These are phyloP conservation scores for Balansia obtecta DNA, from an alignment of 2,329 filamentous ascomycete species.

Conservation along the genomic window DNA sequence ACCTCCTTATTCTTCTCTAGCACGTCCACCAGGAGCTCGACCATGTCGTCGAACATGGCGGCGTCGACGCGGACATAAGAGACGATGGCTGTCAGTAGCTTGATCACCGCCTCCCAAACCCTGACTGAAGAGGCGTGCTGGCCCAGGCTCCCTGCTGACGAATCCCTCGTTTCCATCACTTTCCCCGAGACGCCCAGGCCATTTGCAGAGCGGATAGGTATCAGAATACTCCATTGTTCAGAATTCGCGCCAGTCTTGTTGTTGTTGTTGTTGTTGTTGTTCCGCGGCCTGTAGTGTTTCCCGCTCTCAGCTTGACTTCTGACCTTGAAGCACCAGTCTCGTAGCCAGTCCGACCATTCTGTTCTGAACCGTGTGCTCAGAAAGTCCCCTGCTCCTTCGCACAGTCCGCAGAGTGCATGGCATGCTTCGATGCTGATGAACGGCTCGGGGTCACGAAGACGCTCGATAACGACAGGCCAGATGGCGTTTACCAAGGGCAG, in stretches of 20 bases:
- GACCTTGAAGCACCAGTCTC: conserved; percentile 32
- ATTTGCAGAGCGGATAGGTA: conserved; percentile 18
- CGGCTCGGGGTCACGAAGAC: conserved; percentile 52
- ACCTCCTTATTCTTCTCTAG: conserved; percentile 35
- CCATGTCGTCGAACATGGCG: conserved; percentile 57
- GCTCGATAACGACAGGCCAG: conserved; percentile 70
- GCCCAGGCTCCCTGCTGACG: conserved; percentile 30
- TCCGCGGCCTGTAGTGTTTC: conserved; percentile 5
- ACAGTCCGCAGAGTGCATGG: conserved; percentile 55
- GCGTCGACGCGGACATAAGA: conserved; percentile 52
- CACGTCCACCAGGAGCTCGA: conserved; percentile 46
- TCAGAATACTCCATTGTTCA: conserved; percentile 14
- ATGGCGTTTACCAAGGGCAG: conserved; percentile 80
- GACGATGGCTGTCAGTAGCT: conserved; percentile 48
- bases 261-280: neutral
- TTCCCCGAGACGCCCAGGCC: conserved; percentile 10
- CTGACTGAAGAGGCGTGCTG: conserved; percentile 48
- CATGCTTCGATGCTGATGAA: conserved; percentile 61
- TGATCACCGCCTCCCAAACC: conserved; percentile 51
- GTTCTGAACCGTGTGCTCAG: conserved; percentile 62
- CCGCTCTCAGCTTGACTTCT: conserved; percentile 26
- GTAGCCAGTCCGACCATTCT: conserved; percentile 51
- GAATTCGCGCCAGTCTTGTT: neutral
- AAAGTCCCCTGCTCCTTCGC: conserved; percentile 66
- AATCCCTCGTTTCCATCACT: conserved; percentile 4